A percentile compares a stretch with the other conserved stretches of the same genome.
phyloP scores from a whole-genome alignment of 352 stramenopile species.

The Plasmopara muralis region DNA sequence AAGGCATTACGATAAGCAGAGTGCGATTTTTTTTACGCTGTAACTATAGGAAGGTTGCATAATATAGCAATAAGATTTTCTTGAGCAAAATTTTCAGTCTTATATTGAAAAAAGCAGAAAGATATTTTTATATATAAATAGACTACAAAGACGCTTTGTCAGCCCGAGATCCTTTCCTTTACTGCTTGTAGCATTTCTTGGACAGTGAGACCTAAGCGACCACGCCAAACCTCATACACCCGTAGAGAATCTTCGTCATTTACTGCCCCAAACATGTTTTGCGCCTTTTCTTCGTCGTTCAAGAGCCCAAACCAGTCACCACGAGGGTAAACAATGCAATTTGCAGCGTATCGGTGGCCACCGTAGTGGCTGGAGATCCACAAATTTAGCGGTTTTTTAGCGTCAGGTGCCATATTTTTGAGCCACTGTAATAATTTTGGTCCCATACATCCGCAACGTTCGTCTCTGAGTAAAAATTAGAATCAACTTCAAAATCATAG shows the following conservation, averaged over 20 bases:
- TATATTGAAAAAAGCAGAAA: no score
- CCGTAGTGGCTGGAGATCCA: slow-evolving; percentile 67
- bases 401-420: slow-evolving; percentile 23
- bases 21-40: no score
- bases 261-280: slow-evolving; percentile 35
- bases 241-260: slow-evolving; percentile 36
- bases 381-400: slow-evolving; percentile 37
- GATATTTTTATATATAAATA: no score
- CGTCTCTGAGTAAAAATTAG: slow-evolving; percentile 29
- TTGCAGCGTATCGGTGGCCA: slow-evolving; percentile 64
- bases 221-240: slow-evolving; percentile 52
- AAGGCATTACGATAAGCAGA: no score
- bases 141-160: not conserved
- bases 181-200: slow-evolving; percentile 45
- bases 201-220: slow-evolving; percentile 47
- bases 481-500: slow-evolving; percentile 4
- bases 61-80: no score
- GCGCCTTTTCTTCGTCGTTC: slow-evolving; percentile 46
- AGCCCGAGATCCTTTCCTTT: slow-evolving; percentile 17
- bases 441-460: slow-evolving; percentile 65
- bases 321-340: slow-evolving; percentile 66
- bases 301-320: slow-evolving; percentile 74
- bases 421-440: slow-evolving; percentile 65
- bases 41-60: no score
- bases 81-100: no score